A percentile compares a stretch with the other conserved stretches of the same genome.
These are phyloP conservation scores for Macrotyloma uniflorum DNA, from an alignment of 306 rosid species.

Conservation along the genomic window DNA sequence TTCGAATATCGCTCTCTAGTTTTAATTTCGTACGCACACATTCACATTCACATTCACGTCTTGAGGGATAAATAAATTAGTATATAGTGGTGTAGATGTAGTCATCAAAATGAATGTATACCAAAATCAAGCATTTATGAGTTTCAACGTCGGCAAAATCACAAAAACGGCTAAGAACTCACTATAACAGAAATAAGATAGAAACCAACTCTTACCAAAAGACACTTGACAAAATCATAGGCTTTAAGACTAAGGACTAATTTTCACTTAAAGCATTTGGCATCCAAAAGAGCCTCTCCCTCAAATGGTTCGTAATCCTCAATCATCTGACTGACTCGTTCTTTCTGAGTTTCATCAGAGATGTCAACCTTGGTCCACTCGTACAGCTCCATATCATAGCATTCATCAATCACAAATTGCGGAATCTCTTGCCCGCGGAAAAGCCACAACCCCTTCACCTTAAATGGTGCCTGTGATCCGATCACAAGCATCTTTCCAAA, in stretches of 20 bases:
- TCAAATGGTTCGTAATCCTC: conserved; percentile 76
- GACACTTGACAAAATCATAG: conserved; percentile 34
- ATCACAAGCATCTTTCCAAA: conserved; percentile 88
- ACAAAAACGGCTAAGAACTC: neutral
- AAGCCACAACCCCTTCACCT: conserved; percentile 91
- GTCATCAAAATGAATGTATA: neutral
- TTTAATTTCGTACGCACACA: neutral
- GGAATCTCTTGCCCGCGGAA: conserved; percentile 88
- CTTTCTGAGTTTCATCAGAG: conserved; percentile 69
- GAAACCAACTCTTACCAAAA: conserved; percentile 14
- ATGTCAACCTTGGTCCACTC: conserved; percentile 79
- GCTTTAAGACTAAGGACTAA: neutral
- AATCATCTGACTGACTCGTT: conserved; percentile 74
- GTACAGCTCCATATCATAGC: conserved; percentile 85
- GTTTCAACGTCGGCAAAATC: conserved; percentile 23
- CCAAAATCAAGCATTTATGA: conserved; percentile 22
- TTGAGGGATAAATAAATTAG: neutral
- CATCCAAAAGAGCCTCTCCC: conserved; percentile 75
- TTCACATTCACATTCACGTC: neutral
- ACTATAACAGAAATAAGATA: conserved; percentile 25
- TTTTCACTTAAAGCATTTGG: conserved; percentile 79
- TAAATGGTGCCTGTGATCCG: conserved; percentile 72
- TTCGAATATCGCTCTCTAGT: too few relatives aligned
- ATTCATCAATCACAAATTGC: conserved; percentile 64
- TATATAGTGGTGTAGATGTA: neutral